Percentiles rank a stretch among this genome's conserved stretches.
phyloP scores from a whole-genome alignment of 345 rosid genomes.

The Syzygium jambos region DNA sequence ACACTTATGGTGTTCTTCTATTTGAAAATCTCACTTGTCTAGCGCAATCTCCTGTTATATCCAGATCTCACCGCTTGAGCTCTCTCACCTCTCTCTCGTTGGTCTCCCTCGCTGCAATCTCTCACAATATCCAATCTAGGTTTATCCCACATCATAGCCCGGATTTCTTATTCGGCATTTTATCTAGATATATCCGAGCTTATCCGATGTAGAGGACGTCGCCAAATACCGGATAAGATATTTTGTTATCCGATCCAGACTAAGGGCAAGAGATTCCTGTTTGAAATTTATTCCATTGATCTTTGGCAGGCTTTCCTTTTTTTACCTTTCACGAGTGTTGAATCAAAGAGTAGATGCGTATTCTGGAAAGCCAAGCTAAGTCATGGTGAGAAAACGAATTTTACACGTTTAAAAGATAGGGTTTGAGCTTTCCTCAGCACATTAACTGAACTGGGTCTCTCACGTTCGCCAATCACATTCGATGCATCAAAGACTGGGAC shows the following conservation, averaged over 20 bases:
- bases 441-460: neutral
- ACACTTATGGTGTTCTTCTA: too few relatives aligned
- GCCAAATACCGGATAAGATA: neutral
- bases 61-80: neutral
- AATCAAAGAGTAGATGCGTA: neutral
- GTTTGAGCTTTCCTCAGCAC: neutral
- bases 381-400: neutral
- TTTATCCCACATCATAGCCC: neutral
- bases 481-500: neutral
- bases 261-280: neutral
- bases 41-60: neutral
- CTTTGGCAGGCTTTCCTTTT: neutral
- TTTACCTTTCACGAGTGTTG: neutral
- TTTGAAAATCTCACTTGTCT: neutral
- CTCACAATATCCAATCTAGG: neutral
- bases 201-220: neutral
- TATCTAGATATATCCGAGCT: neutral
- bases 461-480: neutral
- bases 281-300: neutral
- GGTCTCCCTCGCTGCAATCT: neutral
- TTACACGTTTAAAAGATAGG: neutral
- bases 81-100: neutral
- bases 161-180: neutral
- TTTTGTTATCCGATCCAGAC: neutral
- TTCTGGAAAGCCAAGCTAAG: neutral